These are phyloP conservation scores for Lentinula aciculospora DNA, from an alignment of 768 basidiomycete species.

Conservation along the genomic window DNA sequence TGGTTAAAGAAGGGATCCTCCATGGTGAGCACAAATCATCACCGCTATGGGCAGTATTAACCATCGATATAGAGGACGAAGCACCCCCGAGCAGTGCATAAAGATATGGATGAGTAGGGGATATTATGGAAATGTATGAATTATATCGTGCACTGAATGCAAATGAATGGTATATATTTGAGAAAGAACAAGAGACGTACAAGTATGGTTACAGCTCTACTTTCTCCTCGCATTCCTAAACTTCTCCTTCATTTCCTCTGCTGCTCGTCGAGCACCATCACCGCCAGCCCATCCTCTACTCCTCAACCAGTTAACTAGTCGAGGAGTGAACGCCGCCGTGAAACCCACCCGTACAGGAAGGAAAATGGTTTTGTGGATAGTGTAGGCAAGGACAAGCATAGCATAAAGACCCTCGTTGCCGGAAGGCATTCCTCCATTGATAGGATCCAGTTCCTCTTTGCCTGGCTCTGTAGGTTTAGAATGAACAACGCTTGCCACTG, in stretches of 20 bases:
- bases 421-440: conserved; percentile 21
- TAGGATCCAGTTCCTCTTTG: conserved; percentile 52
- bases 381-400: conserved; percentile 89
- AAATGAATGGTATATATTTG: neutral
- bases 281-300: conserved; percentile 76
- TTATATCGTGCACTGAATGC: conserved; percentile 3
- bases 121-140: neutral
- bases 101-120: conserved; percentile 2
- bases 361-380: conserved; percentile 92
- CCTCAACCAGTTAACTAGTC: conserved; percentile 81
- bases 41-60: conserved; percentile 1
- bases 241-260: conserved; percentile 42
- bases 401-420: conserved; percentile 82
- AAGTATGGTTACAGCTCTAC: neutral
- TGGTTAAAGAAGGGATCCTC: conserved; percentile 63
- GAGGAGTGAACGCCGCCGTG: conserved; percentile 82
- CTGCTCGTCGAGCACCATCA: conserved; percentile 64
- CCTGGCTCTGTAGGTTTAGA: conserved; percentile 62
- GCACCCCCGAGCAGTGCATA: conserved; percentile 6
- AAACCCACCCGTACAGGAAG: conserved; percentile 85
- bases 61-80: conserved; percentile 10
- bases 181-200: neutral
- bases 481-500: conserved; percentile 36
- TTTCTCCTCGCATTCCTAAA: conserved; percentile 31
- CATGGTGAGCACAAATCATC: conserved; percentile 18